Evolutionary conservation across 768 basidiomycete genomes (phyloP), one percentile per base, ranked within the genome.

Genomic region (Psilocybe azurescens): DNA sequence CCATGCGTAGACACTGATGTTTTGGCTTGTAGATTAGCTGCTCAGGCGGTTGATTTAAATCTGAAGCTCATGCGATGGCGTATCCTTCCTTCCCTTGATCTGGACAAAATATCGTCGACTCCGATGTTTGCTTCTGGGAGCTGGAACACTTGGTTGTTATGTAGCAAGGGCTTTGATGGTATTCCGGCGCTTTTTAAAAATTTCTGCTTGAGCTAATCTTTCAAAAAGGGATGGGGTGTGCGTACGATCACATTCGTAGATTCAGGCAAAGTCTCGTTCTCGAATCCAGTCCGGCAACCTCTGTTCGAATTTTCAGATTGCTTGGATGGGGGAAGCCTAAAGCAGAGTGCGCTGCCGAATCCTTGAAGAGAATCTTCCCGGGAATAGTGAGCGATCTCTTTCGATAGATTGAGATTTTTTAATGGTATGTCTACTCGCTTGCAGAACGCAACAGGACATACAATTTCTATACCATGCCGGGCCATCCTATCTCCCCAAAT

Each of bases 11-110:
- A 16, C 16, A 7, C 51, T 47, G 16, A 47, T 24, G 59, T 5
- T 61, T 47, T 29, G 20, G 56, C 30, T n/a, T 47, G 36, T 65
- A 95, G 95, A 67, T 84, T 99, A 4, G 96, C 97, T 0, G 89
- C 93, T 65, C 97, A 99, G 75, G 97, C 97, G 0, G 95, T 99
- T n/a, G 95, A 98, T 75, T 80, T 99, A 44, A 99, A 99, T 72
- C 80, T 99, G 52, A 98, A 98, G 72, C 83, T 99, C 46, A 99
- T 99, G 97, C 86, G 94, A 18, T 99, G 97, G 97, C 86, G 97
- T 18, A 95, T 99, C 65, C 79, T 99, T 18, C 97, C 97, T 13
- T 78, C 85, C 1, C 86, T 99, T 53, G 86, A 99, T 65, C 83
- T 99, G 11, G 96, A 97, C 56, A 93, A 89, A 75, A 85, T 99